Conservation (phyloP, 768 basidiomycete species). For the Nidularia sp. region DNA sequence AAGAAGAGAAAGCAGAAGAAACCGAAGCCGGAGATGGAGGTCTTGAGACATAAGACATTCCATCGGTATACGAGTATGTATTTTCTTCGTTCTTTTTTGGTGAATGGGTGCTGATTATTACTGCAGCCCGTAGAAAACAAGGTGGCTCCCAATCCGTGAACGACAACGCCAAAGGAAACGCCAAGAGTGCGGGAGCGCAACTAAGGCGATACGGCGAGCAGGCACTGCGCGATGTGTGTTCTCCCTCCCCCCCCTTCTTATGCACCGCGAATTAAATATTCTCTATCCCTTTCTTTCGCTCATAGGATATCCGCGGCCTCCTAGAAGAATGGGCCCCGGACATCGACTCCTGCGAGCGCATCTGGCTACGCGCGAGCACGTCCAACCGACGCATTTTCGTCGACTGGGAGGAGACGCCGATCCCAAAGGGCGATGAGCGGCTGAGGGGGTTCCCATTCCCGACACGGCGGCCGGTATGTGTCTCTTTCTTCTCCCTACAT, state of each 20-base stretch:
- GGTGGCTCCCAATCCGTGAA: slow-evolving; percentile 92
- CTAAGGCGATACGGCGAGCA: slow-evolving; percentile 95
- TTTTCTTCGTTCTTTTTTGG: slow-evolving; percentile 2
- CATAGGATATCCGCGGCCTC: slow-evolving; percentile 83
- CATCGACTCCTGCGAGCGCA: slow-evolving; percentile 77
- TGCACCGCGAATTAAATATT: slow-evolving; percentile 1
- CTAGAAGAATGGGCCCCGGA: slow-evolving; percentile 86
- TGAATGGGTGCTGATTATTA: slow-evolving; percentile 21
- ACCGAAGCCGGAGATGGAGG: slow-evolving; percentile 74
- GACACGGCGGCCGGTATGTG: slow-evolving; percentile 83
- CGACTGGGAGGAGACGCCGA: slow-evolving; percentile 78
- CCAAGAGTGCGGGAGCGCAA: slow-evolving; percentile 91
- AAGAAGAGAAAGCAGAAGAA: slow-evolving; percentile 58
- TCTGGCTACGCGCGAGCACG: slow-evolving; percentile 88
- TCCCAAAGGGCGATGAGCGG: slow-evolving; percentile 77
- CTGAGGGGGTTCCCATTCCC: slow-evolving; percentile 93
- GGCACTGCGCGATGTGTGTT: slow-evolving; percentile 77
- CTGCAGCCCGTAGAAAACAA: slow-evolving; percentile 89
- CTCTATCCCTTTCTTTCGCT: neutral
- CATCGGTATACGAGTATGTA: slow-evolving; percentile 95
- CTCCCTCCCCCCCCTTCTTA: neutral
- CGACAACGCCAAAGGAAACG: slow-evolving; percentile 89
- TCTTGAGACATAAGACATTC: slow-evolving; percentile 91
- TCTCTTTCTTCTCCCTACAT: slow-evolving; percentile 4
- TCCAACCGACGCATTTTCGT: slow-evolving; percentile 87